Percentiles rank a stretch among this genome's conserved stretches.
Conservation (phyloP, 176 grass and related monocot genomes). For the sorghum (Sorghum bicolor) region DNA sequence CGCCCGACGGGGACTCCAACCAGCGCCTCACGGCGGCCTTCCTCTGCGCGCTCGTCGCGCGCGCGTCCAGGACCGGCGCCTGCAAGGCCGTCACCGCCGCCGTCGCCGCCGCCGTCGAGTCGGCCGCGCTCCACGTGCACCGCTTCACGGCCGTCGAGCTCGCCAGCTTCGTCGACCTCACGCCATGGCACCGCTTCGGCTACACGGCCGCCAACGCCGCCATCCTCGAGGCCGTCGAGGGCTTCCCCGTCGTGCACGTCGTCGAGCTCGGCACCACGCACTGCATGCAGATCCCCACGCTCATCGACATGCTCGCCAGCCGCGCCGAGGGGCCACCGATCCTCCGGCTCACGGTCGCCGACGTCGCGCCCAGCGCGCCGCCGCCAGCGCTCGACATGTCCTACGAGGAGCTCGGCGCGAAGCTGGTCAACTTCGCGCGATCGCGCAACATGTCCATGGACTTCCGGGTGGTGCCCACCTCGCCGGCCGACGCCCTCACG, state of each 20-base stretch:
- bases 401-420: constrained; percentile 78
- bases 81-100: constrained; percentile 73
- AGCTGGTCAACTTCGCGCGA: constrained; percentile 70
- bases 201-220: constrained; percentile 79
- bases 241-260: constrained; percentile 69
- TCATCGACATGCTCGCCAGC: constrained; percentile 79
- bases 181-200: constrained; percentile 95
- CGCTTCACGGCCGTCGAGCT: constrained; percentile 89
- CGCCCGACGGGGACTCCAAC: constrained; percentile 83
- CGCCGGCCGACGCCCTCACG: constrained; percentile 59
- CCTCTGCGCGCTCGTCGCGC: constrained; percentile 80
- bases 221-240: constrained; percentile 82
- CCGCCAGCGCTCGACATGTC: constrained; percentile 71
- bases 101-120: constrained; percentile 36
- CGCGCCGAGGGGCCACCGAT: constrained; percentile 74
- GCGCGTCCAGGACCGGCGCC: constrained; percentile 75
- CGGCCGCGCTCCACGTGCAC: constrained; percentile 58
- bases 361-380: constrained; percentile 15
- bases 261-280: constrained; percentile 89
- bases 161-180: constrained; percentile 86
- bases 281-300: constrained; percentile 99
- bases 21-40: constrained; percentile 85
- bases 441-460: constrained; percentile 82
- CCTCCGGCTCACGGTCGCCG: constrained; percentile 68
- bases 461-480: constrained; percentile 59